A percentile compares a stretch with the other conserved stretches of the same genome.
phyloP scores from a whole-genome alignment of 768 basidiomycete species.

The Peribolospora baueri region DNA sequence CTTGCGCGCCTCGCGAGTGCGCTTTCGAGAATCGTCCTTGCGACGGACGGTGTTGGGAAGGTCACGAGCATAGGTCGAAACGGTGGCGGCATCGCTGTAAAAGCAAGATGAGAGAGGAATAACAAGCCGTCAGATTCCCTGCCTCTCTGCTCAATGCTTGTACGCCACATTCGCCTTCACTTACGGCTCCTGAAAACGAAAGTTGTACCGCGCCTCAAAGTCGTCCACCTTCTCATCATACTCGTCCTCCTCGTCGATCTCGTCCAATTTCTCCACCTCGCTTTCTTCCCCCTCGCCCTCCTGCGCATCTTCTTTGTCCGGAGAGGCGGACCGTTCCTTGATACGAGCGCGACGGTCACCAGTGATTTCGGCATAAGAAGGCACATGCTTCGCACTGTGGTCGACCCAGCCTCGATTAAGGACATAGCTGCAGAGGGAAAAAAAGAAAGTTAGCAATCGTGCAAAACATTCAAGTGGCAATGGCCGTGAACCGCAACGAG shows the following conservation, averaged over 20 bases:
- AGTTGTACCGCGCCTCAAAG: constrained; percentile 93
- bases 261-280: constrained; percentile 14
- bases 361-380: constrained; percentile 65
- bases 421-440: constrained; percentile 43
- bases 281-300: constrained; percentile 12
- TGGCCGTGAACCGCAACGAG: background rate
- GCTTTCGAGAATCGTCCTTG: constrained; percentile 60
- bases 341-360: constrained; percentile 4
- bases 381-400: constrained; percentile 32
- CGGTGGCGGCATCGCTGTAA: constrained; percentile 36
- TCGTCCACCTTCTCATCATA: constrained; percentile 73
- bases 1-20: constrained; percentile 53
- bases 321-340: background rate
- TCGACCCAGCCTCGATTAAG: constrained; percentile 96
- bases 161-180: constrained; percentile 19
- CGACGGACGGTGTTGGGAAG: constrained; percentile 23
- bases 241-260: constrained; percentile 23
- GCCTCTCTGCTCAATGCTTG: background rate
- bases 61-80: constrained; percentile 52
- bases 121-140: background rate
- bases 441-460: no score
- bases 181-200: constrained; percentile 86
- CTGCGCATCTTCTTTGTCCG: constrained; percentile 13
- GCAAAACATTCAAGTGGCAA: no score
- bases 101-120: background rate